phyloP scores from a whole-genome alignment of 768 basidiomycete genomes.

The Cubamyces lactineus region DNA sequence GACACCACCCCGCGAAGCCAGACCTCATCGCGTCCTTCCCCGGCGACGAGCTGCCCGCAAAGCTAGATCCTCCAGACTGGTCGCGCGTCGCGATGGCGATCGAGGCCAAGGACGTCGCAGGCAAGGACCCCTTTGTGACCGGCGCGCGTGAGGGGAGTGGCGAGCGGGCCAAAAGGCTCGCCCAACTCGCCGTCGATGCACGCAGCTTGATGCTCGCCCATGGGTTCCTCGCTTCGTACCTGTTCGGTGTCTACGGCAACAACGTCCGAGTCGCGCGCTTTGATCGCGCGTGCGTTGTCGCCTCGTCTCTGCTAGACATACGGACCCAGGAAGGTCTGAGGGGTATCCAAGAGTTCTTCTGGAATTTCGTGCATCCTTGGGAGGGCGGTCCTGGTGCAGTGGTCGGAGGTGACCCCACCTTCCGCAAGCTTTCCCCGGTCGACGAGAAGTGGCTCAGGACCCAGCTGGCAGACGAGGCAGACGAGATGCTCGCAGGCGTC shows the following conservation, averaged over 20 bases:
- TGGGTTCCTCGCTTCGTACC: constrained; percentile 6
- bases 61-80: neutral
- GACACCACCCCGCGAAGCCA: constrained; percentile 1
- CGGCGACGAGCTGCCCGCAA: neutral
- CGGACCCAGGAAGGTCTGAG: neutral
- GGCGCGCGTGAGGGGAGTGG: neutral
- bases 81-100: constrained; percentile 6
- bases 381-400: constrained; percentile 8
- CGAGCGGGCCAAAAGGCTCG: neutral
- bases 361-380: constrained; percentile 21
- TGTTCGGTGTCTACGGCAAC: constrained; percentile 15
- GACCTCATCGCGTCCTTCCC: constrained; percentile 6
- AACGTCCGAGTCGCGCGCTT: constrained; percentile 13
- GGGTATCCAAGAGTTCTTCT: constrained; percentile 13
- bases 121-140: constrained; percentile 1
- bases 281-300: constrained; percentile 17
- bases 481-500: neutral
- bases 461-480: neutral
- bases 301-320: constrained; percentile 6
- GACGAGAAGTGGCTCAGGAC: constrained; percentile 9
- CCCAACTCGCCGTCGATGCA: constrained; percentile 13
- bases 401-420: constrained; percentile 12
- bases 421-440: neutral
- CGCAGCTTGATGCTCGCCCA: constrained; percentile 16
- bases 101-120: neutral